phyloP scores from a whole-genome alignment of 345 rosid genomes.

The Moricandia arvensis region DNA sequence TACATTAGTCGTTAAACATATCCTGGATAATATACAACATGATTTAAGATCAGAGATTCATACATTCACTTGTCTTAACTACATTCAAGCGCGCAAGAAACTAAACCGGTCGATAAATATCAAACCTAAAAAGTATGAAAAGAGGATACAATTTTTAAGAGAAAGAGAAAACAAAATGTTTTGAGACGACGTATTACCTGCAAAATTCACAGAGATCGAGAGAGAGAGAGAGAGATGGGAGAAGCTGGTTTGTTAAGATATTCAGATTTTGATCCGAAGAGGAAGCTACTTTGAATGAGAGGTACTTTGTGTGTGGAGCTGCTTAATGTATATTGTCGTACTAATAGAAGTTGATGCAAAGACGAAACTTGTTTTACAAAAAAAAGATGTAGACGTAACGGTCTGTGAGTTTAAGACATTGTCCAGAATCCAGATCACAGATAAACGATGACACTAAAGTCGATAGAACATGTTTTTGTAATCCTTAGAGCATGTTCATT shows the following conservation, averaged over 20 bases:
- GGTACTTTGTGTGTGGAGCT: not conserved
- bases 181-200: not conserved
- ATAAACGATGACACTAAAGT: too few species aligned
- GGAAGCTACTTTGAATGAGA: not conserved
- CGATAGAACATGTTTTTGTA: too few species aligned
- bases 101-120: not conserved
- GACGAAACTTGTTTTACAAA: not conserved
- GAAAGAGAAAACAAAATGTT: not conserved
- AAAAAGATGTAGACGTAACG: not conserved
- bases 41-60: not conserved
- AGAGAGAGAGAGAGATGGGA: not conserved
- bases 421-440: too few species aligned
- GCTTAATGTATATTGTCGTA: not conserved
- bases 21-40: not conserved
- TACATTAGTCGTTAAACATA: not conserved
- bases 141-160: not conserved
- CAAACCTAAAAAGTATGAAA: not conserved
- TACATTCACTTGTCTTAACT: not conserved
- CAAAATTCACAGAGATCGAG: not conserved
- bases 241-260: not conserved
- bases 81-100: not conserved
- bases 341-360: not conserved
- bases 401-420: not conserved
- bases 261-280: not conserved
- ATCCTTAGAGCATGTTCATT: too few species aligned